Conservation (phyloP, 2,329 filamentous ascomycete genomes). For the Fusarium sp. region DNA sequence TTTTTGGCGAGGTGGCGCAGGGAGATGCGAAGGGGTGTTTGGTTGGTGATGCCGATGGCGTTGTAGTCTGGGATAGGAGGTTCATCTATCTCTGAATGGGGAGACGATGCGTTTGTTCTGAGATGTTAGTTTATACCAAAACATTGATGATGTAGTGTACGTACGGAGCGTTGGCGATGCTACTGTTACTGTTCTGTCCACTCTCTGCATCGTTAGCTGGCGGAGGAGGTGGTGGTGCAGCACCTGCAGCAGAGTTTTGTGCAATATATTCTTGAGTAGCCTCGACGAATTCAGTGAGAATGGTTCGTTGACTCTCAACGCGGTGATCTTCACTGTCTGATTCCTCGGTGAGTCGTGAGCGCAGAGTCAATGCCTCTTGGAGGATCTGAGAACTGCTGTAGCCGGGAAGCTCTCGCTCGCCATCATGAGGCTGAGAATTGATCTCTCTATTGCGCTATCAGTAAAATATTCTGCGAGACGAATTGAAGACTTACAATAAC, state of each 20-base stretch:
- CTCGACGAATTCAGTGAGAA: slow-evolving; percentile 43
- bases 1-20: slow-evolving; percentile 49
- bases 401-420: slow-evolving; percentile 43
- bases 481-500: slow-evolving; percentile 34
- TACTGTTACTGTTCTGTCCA: slow-evolving; percentile 23
- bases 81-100: slow-evolving; percentile 44
- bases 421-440: slow-evolving; percentile 43
- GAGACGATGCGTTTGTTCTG: slow-evolving; percentile 45
- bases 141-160: background rate
- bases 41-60: slow-evolving; percentile 48
- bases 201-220: slow-evolving; percentile 10
- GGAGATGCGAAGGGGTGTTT: slow-evolving; percentile 44
- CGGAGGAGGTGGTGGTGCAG: slow-evolving; percentile 20
- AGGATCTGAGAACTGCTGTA: slow-evolving; percentile 51
- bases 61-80: slow-evolving; percentile 48
- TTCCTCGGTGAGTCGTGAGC: slow-evolving; percentile 35
- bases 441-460: slow-evolving; percentile 38
- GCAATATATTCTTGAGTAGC: slow-evolving; percentile 48
- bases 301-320: slow-evolving; percentile 36
- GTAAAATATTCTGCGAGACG: background rate
- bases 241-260: slow-evolving; percentile 34
- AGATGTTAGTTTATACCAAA: background rate
- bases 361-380: slow-evolving; percentile 43
- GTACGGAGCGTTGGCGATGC: slow-evolving; percentile 32
- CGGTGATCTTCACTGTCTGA: slow-evolving; percentile 42